Evolutionary conservation across 2,329 filamentous ascomycete species (phyloP), one percentile per base, ranked within the genome.

Genomic region (Drechslerella coelobrocha): DNA sequence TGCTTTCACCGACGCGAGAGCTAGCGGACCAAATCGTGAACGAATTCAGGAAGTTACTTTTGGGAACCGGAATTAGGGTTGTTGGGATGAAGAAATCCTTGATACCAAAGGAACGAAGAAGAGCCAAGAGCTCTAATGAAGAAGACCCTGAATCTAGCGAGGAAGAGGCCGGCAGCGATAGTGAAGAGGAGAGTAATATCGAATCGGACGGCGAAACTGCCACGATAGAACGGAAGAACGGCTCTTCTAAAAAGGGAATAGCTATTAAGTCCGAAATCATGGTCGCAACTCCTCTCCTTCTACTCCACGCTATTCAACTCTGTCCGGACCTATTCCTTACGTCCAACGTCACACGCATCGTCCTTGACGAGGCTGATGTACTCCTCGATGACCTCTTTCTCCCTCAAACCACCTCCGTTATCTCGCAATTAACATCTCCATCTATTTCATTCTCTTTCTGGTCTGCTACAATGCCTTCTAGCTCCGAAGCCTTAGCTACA

Each of bases 381-480:
- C 87, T 99, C 4, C 85, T 99, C 9, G 92, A 97, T 76, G 88
- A 90, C 14, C 83, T 97, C 3, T 99, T 99, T 81, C 86, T 90
- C 63, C 89, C 94, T 21, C 92, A 97, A 78, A 97, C 92, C 0
- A 82, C 95, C 37, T 84, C 85, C 2, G 88, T 97, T 72, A 37
- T 61, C 26, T 47, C 51, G 8, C 37, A 60, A 1, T 65, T 75
- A 9, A 86, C 82, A 1, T 87, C 88, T 74, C 82, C 85, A 2
- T 80, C 83, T n/a, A 82, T 97, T 7, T 85, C 87, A 23, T 83
- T 91, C 2, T 91, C 89, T 8, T 87, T 96, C 69, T 99, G 93
- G 92, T 97, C 94, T 12, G 94, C 94, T 12, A 99, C 94, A 0
- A 97, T 99, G 88, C 91, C 90, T 2, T 96, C 93, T 14, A 94